Conservation (phyloP, 208 protist genomes). For the Leishmania arabica region DNA sequence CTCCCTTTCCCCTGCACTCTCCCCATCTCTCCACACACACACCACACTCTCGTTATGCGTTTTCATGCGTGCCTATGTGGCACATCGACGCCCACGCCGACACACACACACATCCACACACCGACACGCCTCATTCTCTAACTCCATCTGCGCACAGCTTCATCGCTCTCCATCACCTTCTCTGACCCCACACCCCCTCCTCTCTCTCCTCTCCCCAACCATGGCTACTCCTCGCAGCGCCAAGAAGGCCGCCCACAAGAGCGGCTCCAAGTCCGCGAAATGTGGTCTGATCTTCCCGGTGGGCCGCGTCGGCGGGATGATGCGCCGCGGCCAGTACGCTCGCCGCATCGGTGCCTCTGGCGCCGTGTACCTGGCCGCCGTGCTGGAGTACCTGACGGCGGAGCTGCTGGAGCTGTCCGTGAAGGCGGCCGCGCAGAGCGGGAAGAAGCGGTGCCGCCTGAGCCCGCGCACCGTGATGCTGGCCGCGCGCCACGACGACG, state of each 20-base stretch:
- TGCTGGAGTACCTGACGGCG: slow-evolving; percentile 97
- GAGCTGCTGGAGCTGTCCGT: slow-evolving; percentile 86
- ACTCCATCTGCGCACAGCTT: background rate
- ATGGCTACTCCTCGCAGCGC: slow-evolving; percentile 72
- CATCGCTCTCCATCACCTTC: background rate
- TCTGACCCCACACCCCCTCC: background rate
- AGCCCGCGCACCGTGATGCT: slow-evolving; percentile 75
- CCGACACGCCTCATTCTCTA: background rate
- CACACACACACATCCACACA: background rate
- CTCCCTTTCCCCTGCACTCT: no score
- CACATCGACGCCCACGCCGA: background rate
- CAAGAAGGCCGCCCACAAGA: slow-evolving; percentile 83
- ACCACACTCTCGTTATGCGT: no score
- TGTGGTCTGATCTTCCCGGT: slow-evolving; percentile 99
- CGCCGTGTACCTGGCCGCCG: slow-evolving; percentile 98
- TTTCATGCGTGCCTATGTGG: no score
- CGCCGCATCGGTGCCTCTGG: slow-evolving; percentile 96
- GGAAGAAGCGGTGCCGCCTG: slow-evolving; percentile 73
- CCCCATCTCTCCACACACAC: background rate
- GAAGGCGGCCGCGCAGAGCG: slow-evolving; percentile 69
- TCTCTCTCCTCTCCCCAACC: background rate
- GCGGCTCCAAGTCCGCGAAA: slow-evolving; percentile 88
- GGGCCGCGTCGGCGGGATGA: slow-evolving; percentile 96
- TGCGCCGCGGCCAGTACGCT: slow-evolving; percentile 97
- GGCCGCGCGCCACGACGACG: slow-evolving; percentile 83